Base-by-base conservation (phyloP, 2,329 filamentous ascomycete species). In the Rachicladosporium sp. region DNA sequence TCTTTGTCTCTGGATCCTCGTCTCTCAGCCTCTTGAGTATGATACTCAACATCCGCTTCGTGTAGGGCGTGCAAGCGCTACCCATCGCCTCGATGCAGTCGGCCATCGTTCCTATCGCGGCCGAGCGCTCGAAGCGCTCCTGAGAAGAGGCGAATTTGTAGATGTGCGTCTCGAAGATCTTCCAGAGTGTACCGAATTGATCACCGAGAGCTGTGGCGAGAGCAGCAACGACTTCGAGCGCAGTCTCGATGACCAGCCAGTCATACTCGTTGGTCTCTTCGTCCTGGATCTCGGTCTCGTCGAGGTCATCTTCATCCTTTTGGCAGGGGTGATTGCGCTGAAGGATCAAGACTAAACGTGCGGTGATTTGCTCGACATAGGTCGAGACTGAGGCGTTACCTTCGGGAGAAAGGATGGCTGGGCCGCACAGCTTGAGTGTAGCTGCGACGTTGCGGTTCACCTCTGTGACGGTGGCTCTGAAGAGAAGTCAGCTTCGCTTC, bases 201-300 rank as follows among this genome's bases (percentile, higher is more conserved):
- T 73, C 62, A 30, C 91, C 91, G 10, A 96, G 77, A 27, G 86
- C 86, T 35, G 78, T 76, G 12, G 88, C 80, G 31, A 96, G 74
- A 29, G 84, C 86, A 37, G 86, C 85, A 36, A 95, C 71, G 35
- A 93, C 86, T 49, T 96, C 91, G 40, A 96, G 75, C 29, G 86
- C 88, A 7, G 87, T 94, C 66, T 98, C 91, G 40, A 96, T 82
- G 37, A 94, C 81, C 11, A 95, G 76, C 91, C 91, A 96, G 68
- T 96, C 91, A 55, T 93, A 94, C 66, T 98, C 91, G 2, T 89
- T 93, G 23, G 82, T 82, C 59, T 87, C 89, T 36, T 77, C 69
- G 9, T 70, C 60, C 39, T 68, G 68, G 7, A 78, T 69, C n/a
- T 79, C 78, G 41, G 81, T 76, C 51, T 89, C 87, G 41, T 84